Evolutionary conservation across 345 rosid species (phyloP).

Genomic region (Pugionium cornutum): DNA sequence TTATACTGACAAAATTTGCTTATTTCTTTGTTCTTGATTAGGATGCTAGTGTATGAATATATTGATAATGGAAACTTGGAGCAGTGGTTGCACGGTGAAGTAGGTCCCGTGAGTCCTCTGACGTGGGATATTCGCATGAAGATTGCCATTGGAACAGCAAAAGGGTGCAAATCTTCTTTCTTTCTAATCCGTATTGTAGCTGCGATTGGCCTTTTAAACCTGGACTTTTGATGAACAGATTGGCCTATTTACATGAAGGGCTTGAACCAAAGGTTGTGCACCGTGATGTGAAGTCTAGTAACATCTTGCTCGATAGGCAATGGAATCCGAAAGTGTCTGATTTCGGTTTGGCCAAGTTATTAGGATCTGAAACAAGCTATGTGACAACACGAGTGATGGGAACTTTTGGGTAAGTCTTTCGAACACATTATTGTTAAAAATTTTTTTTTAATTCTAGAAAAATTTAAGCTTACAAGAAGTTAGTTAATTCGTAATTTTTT

Average conservation of each 20-base stretch:
- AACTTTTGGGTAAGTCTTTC: constrained; percentile 62
- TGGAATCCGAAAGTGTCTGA: constrained; percentile 92
- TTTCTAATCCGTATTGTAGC: not conserved
- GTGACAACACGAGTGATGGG: constrained; percentile 99
- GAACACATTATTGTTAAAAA: too few relatives aligned
- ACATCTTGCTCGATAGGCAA: constrained; percentile 75
- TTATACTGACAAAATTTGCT: not conserved
- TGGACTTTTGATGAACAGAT: constrained; percentile 47
- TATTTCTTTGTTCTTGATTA: constrained; percentile 31
- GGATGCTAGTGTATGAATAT: constrained; percentile 96
- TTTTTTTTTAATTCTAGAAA: too few relatives aligned
- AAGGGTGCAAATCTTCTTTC: constrained; percentile 53
- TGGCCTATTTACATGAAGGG: constrained; percentile 95
- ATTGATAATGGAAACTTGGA: constrained; percentile 92
- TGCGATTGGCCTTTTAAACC: not conserved
- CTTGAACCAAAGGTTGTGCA: constrained; percentile 97
- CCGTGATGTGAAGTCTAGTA: constrained; percentile 91
- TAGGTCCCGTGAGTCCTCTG: constrained; percentile 80
- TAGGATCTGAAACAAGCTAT: constrained; percentile 81
- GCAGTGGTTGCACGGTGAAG: constrained; percentile 97
- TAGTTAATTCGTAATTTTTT: too few relatives aligned
- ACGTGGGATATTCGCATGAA: constrained; percentile 94
- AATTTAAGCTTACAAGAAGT: too few relatives aligned
- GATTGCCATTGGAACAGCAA: constrained; percentile 89
- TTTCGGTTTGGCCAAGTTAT: constrained; percentile 87